Conservation (phyloP, 2,329 filamentous ascomycete species). For the Fusarium circinatum region DNA sequence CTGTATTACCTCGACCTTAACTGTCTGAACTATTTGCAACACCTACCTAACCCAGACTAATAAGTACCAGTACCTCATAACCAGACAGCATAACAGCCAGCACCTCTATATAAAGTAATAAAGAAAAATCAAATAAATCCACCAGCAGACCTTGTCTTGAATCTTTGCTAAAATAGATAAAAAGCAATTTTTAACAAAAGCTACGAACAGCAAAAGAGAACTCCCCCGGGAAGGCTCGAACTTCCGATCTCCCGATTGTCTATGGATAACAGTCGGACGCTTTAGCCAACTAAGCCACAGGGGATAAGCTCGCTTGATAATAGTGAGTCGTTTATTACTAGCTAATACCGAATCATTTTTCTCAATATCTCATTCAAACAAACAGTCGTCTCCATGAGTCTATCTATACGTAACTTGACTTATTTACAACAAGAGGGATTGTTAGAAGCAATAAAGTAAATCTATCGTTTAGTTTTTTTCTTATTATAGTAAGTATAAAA, state of each 20-base stretch:
- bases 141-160: not conserved
- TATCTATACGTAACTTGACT: too few species aligned
- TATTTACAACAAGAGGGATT: not conserved
- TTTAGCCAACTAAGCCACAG: slow-evolving; percentile 43
- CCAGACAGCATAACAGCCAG: not conserved
- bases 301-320: slow-evolving; percentile 17
- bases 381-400: not conserved
- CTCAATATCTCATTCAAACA: rapidly evolving
- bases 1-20: not conserved
- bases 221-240: slow-evolving; percentile 46
- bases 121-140: too few species aligned
- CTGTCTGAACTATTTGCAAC: not conserved
- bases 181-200: rapidly evolving
- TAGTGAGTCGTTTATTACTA: rapidly evolving
- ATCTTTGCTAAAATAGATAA: not conserved
- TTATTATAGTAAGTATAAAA: not conserved
- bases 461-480: rapidly evolving
- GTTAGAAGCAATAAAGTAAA: too few species aligned
- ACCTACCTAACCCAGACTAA: not conserved
- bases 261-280: slow-evolving; percentile 41
- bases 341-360: rapidly evolving
- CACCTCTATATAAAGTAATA: not conserved
- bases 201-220: not conserved
- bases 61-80: too few species aligned
- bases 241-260: slow-evolving; percentile 46